Conservation (phyloP, 345 rosid species). For the Luvunga scandens region DNA sequence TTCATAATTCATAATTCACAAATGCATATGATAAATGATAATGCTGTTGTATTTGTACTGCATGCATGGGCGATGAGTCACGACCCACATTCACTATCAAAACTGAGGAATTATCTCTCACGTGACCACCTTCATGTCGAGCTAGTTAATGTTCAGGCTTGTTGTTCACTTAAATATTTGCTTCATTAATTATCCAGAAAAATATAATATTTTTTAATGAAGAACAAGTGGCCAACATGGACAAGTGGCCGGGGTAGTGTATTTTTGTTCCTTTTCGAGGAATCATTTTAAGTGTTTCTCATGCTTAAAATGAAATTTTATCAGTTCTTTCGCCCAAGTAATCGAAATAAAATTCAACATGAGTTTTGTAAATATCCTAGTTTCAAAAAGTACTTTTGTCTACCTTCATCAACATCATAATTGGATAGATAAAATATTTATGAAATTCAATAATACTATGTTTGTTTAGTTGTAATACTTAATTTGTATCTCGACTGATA, state of each 20-base stretch:
- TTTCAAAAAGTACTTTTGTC: too few species aligned
- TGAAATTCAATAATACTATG: too few species aligned
- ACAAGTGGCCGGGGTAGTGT: neutral
- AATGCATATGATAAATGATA: neutral
- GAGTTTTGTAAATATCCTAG: too few species aligned
- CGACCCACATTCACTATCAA: neutral
- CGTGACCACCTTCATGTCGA: neutral
- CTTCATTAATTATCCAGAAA: too few species aligned
- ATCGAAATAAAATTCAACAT: too few species aligned
- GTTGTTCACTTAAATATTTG: neutral
- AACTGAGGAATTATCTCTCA: neutral
- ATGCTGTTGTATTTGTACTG: neutral
- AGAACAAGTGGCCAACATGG: too few species aligned
- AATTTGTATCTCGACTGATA: too few species aligned
- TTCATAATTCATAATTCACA: neutral
- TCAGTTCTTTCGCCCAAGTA: neutral
- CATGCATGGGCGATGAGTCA: neutral
- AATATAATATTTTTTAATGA: too few species aligned
- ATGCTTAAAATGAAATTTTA: neutral
- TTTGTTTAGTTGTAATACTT: too few species aligned
- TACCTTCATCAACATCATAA: too few species aligned
- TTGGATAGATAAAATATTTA: too few species aligned
- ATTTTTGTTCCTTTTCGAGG: neutral
- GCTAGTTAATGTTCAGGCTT: too few species aligned
- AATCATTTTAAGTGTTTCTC: neutral